Conservation (phyloP, 208 protist genomes). For the Naegleria gruberi region DNA sequence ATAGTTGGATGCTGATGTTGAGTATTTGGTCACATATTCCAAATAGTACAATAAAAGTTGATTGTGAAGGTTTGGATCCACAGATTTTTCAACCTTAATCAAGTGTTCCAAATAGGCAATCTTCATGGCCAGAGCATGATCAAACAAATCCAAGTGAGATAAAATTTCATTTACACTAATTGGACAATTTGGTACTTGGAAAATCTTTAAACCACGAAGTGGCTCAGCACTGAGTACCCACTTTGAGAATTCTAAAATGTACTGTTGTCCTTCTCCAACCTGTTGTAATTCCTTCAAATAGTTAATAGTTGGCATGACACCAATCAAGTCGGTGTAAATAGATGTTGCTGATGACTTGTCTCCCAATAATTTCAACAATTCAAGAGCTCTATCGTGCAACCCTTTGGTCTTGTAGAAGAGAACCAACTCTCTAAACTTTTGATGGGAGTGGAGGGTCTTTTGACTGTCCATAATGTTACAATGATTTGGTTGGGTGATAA, state of each 20-base stretch:
- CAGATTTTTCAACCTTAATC: neutral
- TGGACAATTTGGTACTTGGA: neutral
- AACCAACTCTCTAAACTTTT: conserved; percentile 28
- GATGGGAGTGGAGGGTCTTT: neutral
- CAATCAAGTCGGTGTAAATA: neutral
- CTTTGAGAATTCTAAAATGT: neutral
- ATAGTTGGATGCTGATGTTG: neutral
- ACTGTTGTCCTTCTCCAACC: neutral
- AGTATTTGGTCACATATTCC: neutral
- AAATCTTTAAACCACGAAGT: neutral
- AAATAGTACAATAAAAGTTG: neutral
- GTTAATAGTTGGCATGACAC: conserved; percentile 11
- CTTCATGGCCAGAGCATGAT: neutral
- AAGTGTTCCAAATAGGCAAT: conserved; percentile 10
- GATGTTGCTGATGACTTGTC: neutral
- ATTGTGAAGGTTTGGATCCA: conserved; percentile 8
- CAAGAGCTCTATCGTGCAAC: conserved; percentile 19
- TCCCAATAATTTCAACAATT: conserved; percentile 22
- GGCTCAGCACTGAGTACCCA: neutral
- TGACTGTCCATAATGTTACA: conserved; percentile 30
- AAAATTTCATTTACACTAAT: neutral
- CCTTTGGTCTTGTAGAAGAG: conserved; percentile 27
- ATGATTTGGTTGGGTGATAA: conserved; percentile 19
- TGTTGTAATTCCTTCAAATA: neutral
- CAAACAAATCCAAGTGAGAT: neutral